phyloP scores from a whole-genome alignment of 192 early-diverging fungal species.

The Mortierella hygrophila region DNA sequence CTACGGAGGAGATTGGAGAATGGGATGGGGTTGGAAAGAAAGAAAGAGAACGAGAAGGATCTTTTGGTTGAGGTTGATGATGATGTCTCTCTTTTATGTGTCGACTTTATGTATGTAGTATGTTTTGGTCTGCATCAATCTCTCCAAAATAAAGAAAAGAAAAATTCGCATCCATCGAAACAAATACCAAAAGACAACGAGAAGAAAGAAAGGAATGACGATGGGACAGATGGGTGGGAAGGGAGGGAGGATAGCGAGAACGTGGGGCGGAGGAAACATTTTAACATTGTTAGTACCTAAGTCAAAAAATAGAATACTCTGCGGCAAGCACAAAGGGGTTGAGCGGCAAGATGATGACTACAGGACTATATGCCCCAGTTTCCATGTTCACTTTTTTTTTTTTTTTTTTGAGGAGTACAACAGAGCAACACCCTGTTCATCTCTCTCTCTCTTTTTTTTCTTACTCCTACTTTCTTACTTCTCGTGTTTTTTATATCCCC shows the following conservation, averaged over 20 bases:
- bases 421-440: neutral
- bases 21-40: too few species aligned
- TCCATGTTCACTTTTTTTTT: neutral
- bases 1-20: neutral
- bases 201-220: constrained; percentile 1
- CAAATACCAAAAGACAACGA: neutral
- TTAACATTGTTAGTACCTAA: neutral
- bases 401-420: neutral
- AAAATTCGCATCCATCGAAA: neutral
- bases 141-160: neutral
- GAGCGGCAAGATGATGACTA: constrained; percentile 3
- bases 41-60: too few species aligned
- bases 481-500: neutral
- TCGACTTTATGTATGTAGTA: neutral
- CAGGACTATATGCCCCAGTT: neutral
- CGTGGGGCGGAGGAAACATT: neutral
- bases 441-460: neutral
- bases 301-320: constrained; percentile 12
- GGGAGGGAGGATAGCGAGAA: neutral
- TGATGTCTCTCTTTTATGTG: neutral
- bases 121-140: neutral
- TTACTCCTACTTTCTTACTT: neutral
- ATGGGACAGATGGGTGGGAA: neutral
- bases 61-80: neutral
- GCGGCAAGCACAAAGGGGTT: neutral